These are phyloP conservation scores for Sherardia arvensis DNA, from an alignment of 257 asterid species.

Conservation along the genomic window DNA sequence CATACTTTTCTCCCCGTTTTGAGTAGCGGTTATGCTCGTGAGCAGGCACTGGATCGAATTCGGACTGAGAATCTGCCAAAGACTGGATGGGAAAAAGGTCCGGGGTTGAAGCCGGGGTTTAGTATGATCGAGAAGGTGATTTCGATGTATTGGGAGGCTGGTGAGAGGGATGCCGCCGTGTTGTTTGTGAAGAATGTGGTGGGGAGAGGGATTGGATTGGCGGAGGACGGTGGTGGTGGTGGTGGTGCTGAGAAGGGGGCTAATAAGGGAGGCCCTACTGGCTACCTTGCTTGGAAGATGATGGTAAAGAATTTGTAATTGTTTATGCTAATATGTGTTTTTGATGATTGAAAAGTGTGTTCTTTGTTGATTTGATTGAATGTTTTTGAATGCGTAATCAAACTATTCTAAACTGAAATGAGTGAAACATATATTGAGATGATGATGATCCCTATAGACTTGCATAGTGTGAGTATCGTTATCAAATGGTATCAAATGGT, in stretches of 20 bases:
- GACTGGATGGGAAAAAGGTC: too few species aligned
- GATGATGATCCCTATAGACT: background rate
- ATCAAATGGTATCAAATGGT: too few species aligned
- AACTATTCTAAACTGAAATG: background rate
- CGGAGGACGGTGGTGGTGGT: conserved; percentile 13
- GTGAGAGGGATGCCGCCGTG: conserved; percentile 48
- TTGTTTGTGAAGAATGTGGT: conserved; percentile 74
- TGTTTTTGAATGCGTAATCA: background rate
- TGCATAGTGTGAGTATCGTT: background rate
- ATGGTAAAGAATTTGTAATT: conserved; percentile 39
- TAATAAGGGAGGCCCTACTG: conserved; percentile 76
- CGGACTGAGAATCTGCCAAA: too few species aligned
- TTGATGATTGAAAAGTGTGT: background rate
- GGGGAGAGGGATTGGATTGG: conserved; percentile 42
- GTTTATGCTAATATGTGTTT: background rate
- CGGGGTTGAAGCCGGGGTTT: conserved; percentile 65
- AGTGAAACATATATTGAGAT: background rate
- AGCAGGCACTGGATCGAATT: too few species aligned
- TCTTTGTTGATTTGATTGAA: conserved; percentile 5
- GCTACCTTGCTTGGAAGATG: conserved; percentile 98
- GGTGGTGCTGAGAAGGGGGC: conserved; percentile 37
- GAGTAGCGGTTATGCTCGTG: too few species aligned
- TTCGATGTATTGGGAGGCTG: conserved; percentile 81
- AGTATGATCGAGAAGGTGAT: conserved; percentile 92
- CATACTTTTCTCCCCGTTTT: too few species aligned